A percentile compares a stretch with the other conserved stretches of the same genome.
Conservation (phyloP, 2,329 filamentous ascomycete genomes). For the Exophiala sp. region DNA sequence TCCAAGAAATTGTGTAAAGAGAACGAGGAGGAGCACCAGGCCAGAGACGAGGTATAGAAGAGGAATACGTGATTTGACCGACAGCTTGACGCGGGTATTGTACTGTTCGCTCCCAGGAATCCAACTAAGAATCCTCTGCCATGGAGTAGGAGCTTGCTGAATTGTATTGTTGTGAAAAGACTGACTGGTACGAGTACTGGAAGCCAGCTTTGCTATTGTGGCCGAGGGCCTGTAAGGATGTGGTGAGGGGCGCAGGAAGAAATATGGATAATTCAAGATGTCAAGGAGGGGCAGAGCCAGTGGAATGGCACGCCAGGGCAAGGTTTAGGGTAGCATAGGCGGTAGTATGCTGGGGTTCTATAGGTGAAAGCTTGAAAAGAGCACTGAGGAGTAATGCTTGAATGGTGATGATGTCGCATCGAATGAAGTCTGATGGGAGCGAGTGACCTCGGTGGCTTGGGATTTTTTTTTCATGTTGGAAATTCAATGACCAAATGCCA, state of each 20-base stretch:
- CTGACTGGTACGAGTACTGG: constrained; percentile 5
- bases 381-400: neutral
- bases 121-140: constrained; percentile 13
- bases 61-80: constrained; percentile 14
- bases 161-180: constrained; percentile 1
- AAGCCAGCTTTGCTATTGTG: constrained; percentile 18
- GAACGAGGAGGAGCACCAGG: constrained; percentile 17
- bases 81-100: constrained; percentile 18
- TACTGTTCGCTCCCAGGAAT: constrained; percentile 21
- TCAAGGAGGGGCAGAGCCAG: constrained; percentile 12
- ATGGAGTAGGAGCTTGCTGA: constrained; percentile 9
- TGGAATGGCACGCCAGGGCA: neutral
- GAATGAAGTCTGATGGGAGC: constrained; percentile 1
- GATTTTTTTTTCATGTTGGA: neutral
- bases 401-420: neutral
- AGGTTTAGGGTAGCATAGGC: neutral
- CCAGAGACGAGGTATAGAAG: constrained; percentile 24
- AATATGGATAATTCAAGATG: neutral
- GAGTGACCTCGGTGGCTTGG: constrained; percentile 4
- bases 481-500: neutral
- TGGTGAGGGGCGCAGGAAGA: constrained; percentile 14
- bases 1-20: constrained; percentile 18
- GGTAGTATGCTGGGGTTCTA: neutral
- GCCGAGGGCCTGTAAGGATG: constrained; percentile 9
- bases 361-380: neutral